Evolutionary conservation across 1,139 yeast species (phyloP), one percentile per base, ranked within the genome.

Genomic region (Kodamaea plutei): DNA sequence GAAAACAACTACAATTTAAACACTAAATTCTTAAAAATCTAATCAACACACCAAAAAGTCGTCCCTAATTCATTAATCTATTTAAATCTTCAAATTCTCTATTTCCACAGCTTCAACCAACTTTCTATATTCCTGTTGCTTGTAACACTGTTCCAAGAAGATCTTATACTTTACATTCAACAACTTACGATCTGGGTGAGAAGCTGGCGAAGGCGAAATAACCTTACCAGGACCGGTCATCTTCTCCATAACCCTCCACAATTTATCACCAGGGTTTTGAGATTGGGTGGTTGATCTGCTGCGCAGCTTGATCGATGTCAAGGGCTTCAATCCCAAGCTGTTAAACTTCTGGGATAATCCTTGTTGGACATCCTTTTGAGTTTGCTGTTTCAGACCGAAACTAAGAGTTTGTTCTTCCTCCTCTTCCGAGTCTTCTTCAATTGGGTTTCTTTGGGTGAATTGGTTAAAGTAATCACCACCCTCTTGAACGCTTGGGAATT

Each of bases 231-330:
- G 76, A 11, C 94, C 91, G 4, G 95, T 84, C 68, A 88, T 71
- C 41, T 73, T 70, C 44, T 74, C 73, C 98, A 91, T 91, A 25
- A 83, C 77, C 29, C 77, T 74, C 97, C 97, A 91, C 41, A 91
- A 65, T 39, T 65, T 70, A 40, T 74, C 76, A 17, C 82, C 82
- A 3, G 73, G 57, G 20, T 52, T 40, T 24, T 35, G 33, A 8
- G 43, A 40, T 29, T 39, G 48, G 15, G 50, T 33, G 27, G 56
- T 45, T 22, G 44, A 30, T 12, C 61, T 48, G 31, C 34, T 30
- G 13, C 29, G 23, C 33, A 40, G 40, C 20, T 39, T 42, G 30
- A 44, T 26, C 4, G 45, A 25, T 9, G 54, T 41, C 45, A 65
- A 63, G 26, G 73, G 73, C 43, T 64, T 66, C 40, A 68, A 51